Evolutionary conservation across 768 basidiomycete genomes (phyloP).

Genomic region (Lanmaoa pseudosensibilis): DNA sequence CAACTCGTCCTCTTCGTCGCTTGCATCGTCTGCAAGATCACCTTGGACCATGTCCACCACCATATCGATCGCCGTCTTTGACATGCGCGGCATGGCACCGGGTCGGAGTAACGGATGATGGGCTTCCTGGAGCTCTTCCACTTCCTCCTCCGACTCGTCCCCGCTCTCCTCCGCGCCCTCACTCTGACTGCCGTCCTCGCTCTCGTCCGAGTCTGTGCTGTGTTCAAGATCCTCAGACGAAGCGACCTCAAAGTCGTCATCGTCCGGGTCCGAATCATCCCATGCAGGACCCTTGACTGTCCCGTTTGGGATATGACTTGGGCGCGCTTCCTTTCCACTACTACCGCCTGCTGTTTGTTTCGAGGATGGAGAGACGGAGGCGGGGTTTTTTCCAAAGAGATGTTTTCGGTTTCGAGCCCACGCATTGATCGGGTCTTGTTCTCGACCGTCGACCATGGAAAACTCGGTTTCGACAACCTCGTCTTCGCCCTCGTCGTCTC

Average conservation of each 20-base stretch:
- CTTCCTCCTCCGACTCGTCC: constrained; percentile 43
- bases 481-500: constrained; percentile 32
- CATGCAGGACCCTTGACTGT: constrained; percentile 29
- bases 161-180: constrained; percentile 37
- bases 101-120: constrained; percentile 64
- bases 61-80: constrained; percentile 63
- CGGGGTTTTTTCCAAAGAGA: constrained; percentile 48
- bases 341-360: neutral
- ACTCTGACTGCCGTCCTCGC: constrained; percentile 33
- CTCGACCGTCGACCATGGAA: constrained; percentile 68
- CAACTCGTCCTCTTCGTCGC: constrained; percentile 49
- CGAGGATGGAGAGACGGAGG: neutral
- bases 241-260: constrained; percentile 35
- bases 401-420: constrained; percentile 64
- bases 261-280: constrained; percentile 37
- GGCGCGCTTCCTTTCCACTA: constrained; percentile 1
- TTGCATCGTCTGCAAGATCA: constrained; percentile 43
- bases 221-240: constrained; percentile 48
- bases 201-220: constrained; percentile 38
- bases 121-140: constrained; percentile 49
- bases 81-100: constrained; percentile 69
- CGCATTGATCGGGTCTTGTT: constrained; percentile 60
- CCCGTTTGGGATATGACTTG: constrained; percentile 4
- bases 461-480: constrained; percentile 64
- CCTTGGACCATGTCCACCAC: constrained; percentile 61